These are phyloP conservation scores for Trametes maxima DNA, from an alignment of 768 basidiomycete genomes.

Conservation along the genomic window DNA sequence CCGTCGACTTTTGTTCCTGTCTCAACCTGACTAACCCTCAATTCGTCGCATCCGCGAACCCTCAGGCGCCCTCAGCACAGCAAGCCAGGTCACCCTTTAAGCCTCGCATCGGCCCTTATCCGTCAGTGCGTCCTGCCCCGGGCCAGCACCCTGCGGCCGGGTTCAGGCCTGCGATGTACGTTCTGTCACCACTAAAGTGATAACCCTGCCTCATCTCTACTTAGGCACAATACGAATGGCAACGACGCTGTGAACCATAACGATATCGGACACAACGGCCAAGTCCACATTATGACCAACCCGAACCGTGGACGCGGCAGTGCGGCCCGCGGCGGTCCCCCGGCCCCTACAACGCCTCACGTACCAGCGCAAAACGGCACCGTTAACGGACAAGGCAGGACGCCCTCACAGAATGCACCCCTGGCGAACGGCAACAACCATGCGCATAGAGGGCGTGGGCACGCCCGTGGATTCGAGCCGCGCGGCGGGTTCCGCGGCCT, in stretches of 20 bases:
- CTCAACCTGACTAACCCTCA: constrained; percentile 88
- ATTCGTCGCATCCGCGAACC: constrained; percentile 76
- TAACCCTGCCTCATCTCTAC: neutral
- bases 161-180: constrained; percentile 60
- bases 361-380: constrained; percentile 1
- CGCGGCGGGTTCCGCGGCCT: constrained; percentile 19
- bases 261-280: constrained; percentile 33
- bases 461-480: constrained; percentile 16
- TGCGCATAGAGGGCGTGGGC: constrained; percentile 1
- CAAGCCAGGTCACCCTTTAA: constrained; percentile 56
- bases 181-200: neutral
- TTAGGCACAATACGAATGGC: constrained; percentile 6
- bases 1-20: constrained; percentile 84
- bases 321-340: constrained; percentile 24
- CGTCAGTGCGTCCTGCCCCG: constrained; percentile 54
- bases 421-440: constrained; percentile 5
- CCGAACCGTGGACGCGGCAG: constrained; percentile 59
- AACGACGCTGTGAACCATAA: constrained; percentile 16
- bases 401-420: neutral
- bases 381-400: constrained; percentile 17
- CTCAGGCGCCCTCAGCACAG: constrained; percentile 53
- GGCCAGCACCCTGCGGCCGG: constrained; percentile 61
- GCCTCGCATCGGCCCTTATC: constrained; percentile 68
- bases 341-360: neutral
- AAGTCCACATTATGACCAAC: constrained; percentile 76